Conservation (phyloP, 2,329 filamentous ascomycete species). For the Cercospora sp. region DNA sequence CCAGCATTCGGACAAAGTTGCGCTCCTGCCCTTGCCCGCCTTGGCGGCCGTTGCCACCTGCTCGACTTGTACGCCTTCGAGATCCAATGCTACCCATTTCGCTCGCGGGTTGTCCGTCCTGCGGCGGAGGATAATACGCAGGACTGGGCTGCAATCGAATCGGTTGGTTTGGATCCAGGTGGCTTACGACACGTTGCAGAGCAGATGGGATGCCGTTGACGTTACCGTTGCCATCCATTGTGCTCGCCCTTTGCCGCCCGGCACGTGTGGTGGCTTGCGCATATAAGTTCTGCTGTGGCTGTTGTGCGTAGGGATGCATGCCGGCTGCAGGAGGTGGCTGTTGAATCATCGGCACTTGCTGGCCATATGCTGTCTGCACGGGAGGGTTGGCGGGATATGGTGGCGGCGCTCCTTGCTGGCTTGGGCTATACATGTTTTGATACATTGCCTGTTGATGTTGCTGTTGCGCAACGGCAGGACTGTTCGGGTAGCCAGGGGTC, state of each 20-base stretch:
- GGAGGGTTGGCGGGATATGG: slow-evolving; percentile 72
- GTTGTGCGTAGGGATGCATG: slow-evolving; percentile 37
- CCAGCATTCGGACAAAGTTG: slow-evolving; percentile 91
- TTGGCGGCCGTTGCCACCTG: slow-evolving; percentile 38
- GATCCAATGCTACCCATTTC: slow-evolving; percentile 61
- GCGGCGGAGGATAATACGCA: slow-evolving; percentile 92
- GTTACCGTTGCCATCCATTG: slow-evolving; percentile 91
- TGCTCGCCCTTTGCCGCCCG: slow-evolving; percentile 85
- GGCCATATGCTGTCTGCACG: slow-evolving; percentile 59
- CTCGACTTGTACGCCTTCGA: slow-evolving; percentile 65
- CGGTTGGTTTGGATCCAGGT: slow-evolving; percentile 89
- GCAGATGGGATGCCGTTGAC: slow-evolving; percentile 86
- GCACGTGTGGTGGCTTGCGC: slow-evolving; percentile 74
- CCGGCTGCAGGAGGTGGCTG: slow-evolving; percentile 48
- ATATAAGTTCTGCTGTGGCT: slow-evolving; percentile 70
- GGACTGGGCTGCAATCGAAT: slow-evolving; percentile 94
- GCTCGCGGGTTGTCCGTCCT: slow-evolving; percentile 73
- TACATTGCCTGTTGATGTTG: slow-evolving; percentile 63
- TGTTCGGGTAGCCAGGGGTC: slow-evolving; percentile 46
- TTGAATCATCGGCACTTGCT: slow-evolving; percentile 69
- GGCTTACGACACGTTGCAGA: slow-evolving; percentile 91
- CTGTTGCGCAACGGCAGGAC: slow-evolving; percentile 29
- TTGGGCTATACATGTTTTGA: slow-evolving; percentile 65
- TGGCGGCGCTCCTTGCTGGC: slow-evolving; percentile 70
- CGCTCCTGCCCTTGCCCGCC: slow-evolving; percentile 56